Evolutionary conservation across 1,284 basidiomycete genomes (phyloP), one percentile per base, ranked within the genome.

Genomic region (Melampsora americana): DNA sequence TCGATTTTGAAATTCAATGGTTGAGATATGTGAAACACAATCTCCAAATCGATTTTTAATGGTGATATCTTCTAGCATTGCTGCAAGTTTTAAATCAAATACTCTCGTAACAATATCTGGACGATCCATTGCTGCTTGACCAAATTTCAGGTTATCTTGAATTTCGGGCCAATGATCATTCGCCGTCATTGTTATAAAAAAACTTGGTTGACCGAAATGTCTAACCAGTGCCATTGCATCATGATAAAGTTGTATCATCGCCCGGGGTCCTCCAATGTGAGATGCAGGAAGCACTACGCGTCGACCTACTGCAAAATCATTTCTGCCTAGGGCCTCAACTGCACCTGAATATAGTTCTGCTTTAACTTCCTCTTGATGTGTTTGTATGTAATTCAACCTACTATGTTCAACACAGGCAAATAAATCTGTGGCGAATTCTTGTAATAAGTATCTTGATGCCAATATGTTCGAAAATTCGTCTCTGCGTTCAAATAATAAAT

Each of bases 1-100:
- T 0, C 84, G 80, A 74, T 86, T 87, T 77, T 87, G 86, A 69
- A 86, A 87, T 78, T 87, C 85, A 74, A 86, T 85, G 0, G 83
- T 83, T 71, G 85, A 85, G 0, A 87, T 83, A 74, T 83, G 69
- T 0, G 83, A 85, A 32, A 81, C 81, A 5, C 79, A 60, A 0
- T 70, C 18, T 0, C 85, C 85, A 79, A 86, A 83, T 35, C 79
- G 79, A 5, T 81, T 80, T 18, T 83, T 67, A 70, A 83, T 84
- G 74, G 77, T 60, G 44, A 86, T 84, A 48, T 84, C 79, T 0
- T 85, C 79, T 0, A 87, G 14, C 0, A 56, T 56, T 3, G 3
- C 26, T n/a, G 5, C 30, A 5, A 5, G 5, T 30, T 35, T 62
- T 16, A 35, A 5, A n/a, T 62, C 23, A n/a, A 62, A 62, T 3